phyloP scores from a whole-genome alignment of 768 basidiomycete genomes.

The Tulasnella calospora region DNA sequence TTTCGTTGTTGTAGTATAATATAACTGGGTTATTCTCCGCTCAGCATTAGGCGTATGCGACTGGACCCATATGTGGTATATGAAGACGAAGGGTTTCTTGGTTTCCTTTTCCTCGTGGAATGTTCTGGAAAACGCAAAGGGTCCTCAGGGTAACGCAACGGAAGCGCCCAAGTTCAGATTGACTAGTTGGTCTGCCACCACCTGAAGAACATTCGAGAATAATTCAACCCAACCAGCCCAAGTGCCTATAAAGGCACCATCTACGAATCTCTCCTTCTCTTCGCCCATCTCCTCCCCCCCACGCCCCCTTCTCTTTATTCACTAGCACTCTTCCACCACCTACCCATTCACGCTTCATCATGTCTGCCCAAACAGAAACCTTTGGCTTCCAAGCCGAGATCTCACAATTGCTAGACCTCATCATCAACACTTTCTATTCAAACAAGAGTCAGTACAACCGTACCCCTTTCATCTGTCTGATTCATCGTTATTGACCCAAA shows the following conservation, averaged over 20 bases:
- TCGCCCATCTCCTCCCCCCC: not conserved
- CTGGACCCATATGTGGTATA: not conserved
- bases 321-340: slow-evolving; percentile 14
- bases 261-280: not conserved
- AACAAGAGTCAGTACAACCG: slow-evolving; percentile 60
- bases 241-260: slow-evolving; percentile 7
- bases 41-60: slow-evolving; percentile 11
- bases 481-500: not conserved
- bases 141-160: not conserved
- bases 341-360: slow-evolving; percentile 26
- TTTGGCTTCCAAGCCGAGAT: slow-evolving; percentile 99
- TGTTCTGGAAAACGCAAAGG: not conserved
- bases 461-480: not conserved
- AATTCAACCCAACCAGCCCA: not conserved
- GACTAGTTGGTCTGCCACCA: not conserved
- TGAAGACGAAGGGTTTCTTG: not conserved
- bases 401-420: slow-evolving; percentile 95
- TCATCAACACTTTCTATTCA: slow-evolving; percentile 99
- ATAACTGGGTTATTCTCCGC: slow-evolving; percentile 10
- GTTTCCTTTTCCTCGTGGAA: not conserved
- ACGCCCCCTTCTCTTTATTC: not conserved
- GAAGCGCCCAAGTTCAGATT: slow-evolving; percentile 5
- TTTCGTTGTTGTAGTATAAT: not conserved
- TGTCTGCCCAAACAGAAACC: slow-evolving; percentile 51
- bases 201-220: slow-evolving; percentile 21